Conservation (phyloP, 306 rosid genomes). For the Echinosophora koreensis region DNA sequence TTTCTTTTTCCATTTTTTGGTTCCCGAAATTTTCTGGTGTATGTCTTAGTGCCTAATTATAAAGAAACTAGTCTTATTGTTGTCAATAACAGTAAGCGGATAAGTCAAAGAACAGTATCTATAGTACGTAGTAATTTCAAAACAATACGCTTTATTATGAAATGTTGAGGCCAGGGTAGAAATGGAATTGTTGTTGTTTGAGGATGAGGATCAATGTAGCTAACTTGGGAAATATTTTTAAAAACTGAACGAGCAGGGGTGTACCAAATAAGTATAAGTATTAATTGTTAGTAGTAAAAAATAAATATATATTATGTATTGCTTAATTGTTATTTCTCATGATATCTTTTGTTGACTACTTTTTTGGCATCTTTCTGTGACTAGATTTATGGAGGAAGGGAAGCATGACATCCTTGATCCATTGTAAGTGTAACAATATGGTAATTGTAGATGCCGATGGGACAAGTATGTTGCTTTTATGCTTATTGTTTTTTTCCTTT, state of each 20-base stretch:
- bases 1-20: neutral
- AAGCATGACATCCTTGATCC: slow-evolving; percentile 45
- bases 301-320: neutral
- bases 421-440: slow-evolving; percentile 51
- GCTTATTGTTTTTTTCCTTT: neutral
- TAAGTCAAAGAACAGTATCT: slow-evolving; percentile 30
- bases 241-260: slow-evolving; percentile 34
- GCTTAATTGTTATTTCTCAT: slow-evolving; percentile 27
- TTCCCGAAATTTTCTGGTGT: slow-evolving; percentile 43
- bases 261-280: slow-evolving; percentile 30
- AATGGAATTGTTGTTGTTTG: slow-evolving; percentile 22
- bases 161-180: slow-evolving; percentile 8
- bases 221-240: slow-evolving; percentile 44
- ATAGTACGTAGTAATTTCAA: neutral
- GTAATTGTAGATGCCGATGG: slow-evolving; percentile 29
- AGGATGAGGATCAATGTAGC: slow-evolving; percentile 35
- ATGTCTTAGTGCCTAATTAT: neutral
- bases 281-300: slow-evolving; percentile 15
- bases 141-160: slow-evolving; percentile 14
- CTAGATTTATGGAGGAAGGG: slow-evolving; percentile 52
- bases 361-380: slow-evolving; percentile 27
- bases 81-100: slow-evolving; percentile 2
- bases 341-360: slow-evolving; percentile 38
- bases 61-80: slow-evolving; percentile 38
- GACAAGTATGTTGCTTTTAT: slow-evolving; percentile 22